Conservation (phyloP, 345 rosid species). For the Triadica sebifera region DNA sequence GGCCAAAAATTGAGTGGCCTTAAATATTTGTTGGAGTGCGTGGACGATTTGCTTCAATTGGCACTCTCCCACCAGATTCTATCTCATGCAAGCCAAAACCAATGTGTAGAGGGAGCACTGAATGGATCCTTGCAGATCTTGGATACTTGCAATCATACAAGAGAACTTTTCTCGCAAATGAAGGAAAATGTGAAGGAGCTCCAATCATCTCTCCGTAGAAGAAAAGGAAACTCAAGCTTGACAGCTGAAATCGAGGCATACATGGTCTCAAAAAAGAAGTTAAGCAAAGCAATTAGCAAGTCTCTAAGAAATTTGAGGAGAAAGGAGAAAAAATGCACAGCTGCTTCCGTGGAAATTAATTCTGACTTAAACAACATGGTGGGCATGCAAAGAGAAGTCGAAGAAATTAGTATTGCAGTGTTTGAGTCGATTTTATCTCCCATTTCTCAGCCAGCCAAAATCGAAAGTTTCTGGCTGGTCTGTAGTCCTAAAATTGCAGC, state of each 20-base stretch:
- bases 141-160: background rate
- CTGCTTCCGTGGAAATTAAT: background rate
- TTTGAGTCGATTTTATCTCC: slow-evolving; percentile 15
- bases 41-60: background rate
- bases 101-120: background rate
- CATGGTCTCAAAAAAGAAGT: background rate
- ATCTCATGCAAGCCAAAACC: background rate
- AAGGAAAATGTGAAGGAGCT: background rate
- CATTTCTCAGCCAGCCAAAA: background rate
- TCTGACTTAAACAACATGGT: background rate
- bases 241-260: background rate
- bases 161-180: background rate
- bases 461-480: slow-evolving; percentile 15
- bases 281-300: background rate
- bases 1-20: background rate
- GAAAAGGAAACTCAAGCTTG: background rate
- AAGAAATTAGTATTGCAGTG: background rate
- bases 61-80: background rate
- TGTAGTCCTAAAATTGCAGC: slow-evolving; percentile 13
- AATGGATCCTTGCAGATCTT: background rate
- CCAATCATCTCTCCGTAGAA: background rate
- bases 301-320: background rate
- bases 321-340: background rate
- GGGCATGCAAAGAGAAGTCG: background rate
- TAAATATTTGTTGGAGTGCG: background rate